phyloP scores from a whole-genome alignment of 805 yeast species.

The Candida stauntonica region DNA sequence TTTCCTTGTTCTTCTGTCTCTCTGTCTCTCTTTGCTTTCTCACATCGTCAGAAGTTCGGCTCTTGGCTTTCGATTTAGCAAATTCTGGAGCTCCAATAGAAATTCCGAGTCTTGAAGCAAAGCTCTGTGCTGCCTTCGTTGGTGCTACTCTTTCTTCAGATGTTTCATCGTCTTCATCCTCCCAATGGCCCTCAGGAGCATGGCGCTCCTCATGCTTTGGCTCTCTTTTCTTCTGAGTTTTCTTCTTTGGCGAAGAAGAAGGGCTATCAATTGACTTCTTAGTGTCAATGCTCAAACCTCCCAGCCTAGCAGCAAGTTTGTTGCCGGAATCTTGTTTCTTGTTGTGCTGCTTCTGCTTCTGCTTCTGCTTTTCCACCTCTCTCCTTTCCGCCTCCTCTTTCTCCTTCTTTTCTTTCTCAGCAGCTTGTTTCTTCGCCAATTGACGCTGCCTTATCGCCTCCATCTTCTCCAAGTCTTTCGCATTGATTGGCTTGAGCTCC shows the following conservation, averaged over 20 bases:
- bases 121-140: slow-evolving; percentile 19
- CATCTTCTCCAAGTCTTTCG: slow-evolving; percentile 13
- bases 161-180: slow-evolving; percentile 10
- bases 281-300: not conserved
- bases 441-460: slow-evolving; percentile 8
- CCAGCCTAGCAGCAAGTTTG: slow-evolving; percentile 1
- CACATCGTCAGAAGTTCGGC: not conserved
- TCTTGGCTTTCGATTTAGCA: not conserved
- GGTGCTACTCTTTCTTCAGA: slow-evolving; percentile 14
- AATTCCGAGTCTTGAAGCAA: slow-evolving; percentile 25
- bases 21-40: slow-evolving; percentile 8
- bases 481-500: slow-evolving; percentile 6
- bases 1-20: slow-evolving; percentile 10
- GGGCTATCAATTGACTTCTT: not conserved
- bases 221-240: not conserved
- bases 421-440: slow-evolving; percentile 4
- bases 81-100: slow-evolving; percentile 1
- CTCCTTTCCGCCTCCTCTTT: not conserved
- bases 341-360: not conserved
- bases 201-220: slow-evolving; percentile 1
- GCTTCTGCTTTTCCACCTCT: not conserved
- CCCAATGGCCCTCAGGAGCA: slow-evolving; percentile 13
- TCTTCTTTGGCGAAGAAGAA: not conserved
- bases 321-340: slow-evolving; percentile 1
- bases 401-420: slow-evolving; percentile 2